Base-by-base conservation (phyloP, 805 yeast genomes). In the Barnettozyma siamensis region DNA sequence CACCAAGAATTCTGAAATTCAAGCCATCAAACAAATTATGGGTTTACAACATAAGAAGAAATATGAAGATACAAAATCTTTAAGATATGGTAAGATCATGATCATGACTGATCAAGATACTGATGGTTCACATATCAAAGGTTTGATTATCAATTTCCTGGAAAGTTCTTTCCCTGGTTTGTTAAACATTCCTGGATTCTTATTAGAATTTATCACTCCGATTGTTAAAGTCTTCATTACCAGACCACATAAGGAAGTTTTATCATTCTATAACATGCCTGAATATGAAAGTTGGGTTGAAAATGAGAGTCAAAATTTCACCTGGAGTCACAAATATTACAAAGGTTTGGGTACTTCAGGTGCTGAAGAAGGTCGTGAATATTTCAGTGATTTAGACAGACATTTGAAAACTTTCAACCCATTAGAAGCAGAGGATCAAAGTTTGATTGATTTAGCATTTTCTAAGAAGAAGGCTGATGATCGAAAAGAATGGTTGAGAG, bases 21-120 rank as follows among this genome's bases (percentile, higher is more conserved):
- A 88, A 61, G 96, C 97, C 4, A 76, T 93, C 55, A 93, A 93
- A 59, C 88, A 91, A 59, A 93, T 93, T 53, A 84, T 93, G 69
- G 99, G 99, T 17, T 69, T 93, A 42, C 96, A 89, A 62, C 99
- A 93, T 64, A 88, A 84, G 54, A 91, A 88, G 64, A 71, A 70
- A 33, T 93, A 93, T 59, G 80, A 79, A 17, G 83, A 80, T 49
- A 70, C 84, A 13, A 75, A 76, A 43, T 79, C 83, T 4, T 69
- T 93, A 47, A 78, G 99, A 60, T 93, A 93, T 58, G 99, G 99
- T 29, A 96, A 88, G 60, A 75, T 93, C 38, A 93, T 93, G 98
- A 88, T 93, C 59, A 93, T 93, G 98, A 88, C 99, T 7, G 99
- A 93, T 83, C 99, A 93, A 66, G 99, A 93, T 87, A 95, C 89